Conservation (phyloP, 768 basidiomycete genomes). For the Boletus reticuloceps region DNA sequence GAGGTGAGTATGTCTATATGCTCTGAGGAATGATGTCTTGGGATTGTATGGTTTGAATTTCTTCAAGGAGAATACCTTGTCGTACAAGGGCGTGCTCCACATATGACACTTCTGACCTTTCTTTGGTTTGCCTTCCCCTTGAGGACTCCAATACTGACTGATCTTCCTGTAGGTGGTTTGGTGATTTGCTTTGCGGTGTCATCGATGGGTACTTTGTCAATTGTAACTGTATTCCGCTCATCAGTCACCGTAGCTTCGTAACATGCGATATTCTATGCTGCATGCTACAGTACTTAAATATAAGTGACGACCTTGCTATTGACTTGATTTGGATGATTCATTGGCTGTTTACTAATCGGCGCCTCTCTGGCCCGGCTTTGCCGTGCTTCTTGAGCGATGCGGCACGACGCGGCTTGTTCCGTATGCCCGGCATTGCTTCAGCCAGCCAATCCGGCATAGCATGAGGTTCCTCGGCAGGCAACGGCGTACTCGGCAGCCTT, state of each 20-base stretch:
- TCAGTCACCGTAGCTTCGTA: not conserved
- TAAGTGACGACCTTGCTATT: too few species aligned
- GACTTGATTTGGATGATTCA: too few species aligned
- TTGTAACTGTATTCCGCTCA: not conserved
- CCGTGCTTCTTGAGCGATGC: not conserved
- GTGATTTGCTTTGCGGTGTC: not conserved
- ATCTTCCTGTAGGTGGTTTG: not conserved
- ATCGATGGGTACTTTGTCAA: not conserved
- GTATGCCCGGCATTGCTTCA: not conserved
- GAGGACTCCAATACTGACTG: constrained; percentile 7
- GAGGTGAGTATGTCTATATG: constrained; percentile 23
- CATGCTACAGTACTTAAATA: too few species aligned
- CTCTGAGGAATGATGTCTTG: constrained; percentile 51
- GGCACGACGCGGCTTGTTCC: constrained; percentile 7
- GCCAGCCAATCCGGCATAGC: not conserved
- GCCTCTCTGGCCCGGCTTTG: not conserved
- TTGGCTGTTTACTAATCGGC: not conserved
- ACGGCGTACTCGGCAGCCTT: not conserved
- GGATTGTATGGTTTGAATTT: constrained; percentile 69
- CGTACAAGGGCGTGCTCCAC: constrained; percentile 68
- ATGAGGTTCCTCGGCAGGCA: constrained; percentile 18
- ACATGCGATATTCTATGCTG: not conserved
- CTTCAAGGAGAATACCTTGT: constrained; percentile 84
- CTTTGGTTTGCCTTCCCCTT: not conserved
- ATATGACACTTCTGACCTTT: constrained; percentile 50